These are phyloP conservation scores for Lactarius deliciosus DNA, from an alignment of 768 basidiomycete genomes.

Conservation along the genomic window DNA sequence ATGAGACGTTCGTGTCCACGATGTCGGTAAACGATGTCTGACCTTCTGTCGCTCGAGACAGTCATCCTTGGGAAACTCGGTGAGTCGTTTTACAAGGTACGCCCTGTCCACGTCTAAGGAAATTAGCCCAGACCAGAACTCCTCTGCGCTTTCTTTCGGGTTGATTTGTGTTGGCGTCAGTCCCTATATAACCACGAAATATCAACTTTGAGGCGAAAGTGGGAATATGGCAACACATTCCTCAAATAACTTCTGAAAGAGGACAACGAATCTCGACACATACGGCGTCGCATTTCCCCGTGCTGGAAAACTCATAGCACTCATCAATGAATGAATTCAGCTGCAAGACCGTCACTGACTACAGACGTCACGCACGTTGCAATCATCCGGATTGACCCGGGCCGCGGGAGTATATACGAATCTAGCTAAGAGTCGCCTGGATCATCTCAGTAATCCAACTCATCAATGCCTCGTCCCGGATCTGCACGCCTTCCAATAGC, in stretches of 20 bases:
- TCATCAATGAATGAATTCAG: background rate
- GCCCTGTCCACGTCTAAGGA: slow-evolving; percentile 51
- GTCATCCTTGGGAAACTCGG: slow-evolving; percentile 46
- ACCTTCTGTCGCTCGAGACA: slow-evolving; percentile 56
- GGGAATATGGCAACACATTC: slow-evolving; percentile 29
- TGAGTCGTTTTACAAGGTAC: slow-evolving; percentile 45
- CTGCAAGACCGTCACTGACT: background rate
- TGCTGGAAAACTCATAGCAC: slow-evolving; percentile 11
- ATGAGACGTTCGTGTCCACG: slow-evolving; percentile 14
- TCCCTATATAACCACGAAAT: slow-evolving; percentile 37
- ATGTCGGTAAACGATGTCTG: slow-evolving; percentile 17
- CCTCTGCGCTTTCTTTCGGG: slow-evolving; percentile 44
- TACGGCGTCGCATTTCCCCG: slow-evolving; percentile 31
- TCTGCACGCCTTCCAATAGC: slow-evolving; percentile 61
- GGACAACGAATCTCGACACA: slow-evolving; percentile 48
- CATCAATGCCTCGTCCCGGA: slow-evolving; percentile 61
- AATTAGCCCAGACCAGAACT: slow-evolving; percentile 56
- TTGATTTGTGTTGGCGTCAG: slow-evolving; percentile 44
- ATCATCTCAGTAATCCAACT: slow-evolving; percentile 63
- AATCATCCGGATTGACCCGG: background rate
- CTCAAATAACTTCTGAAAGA: slow-evolving; percentile 52
- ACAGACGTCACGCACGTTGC: no score
- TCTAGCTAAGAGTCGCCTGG: slow-evolving; percentile 36
- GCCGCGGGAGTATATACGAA: background rate
- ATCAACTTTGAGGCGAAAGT: background rate